Percentiles rank a stretch among this genome's conserved stretches.
phyloP scores from a whole-genome alignment of 306 rosid species.

The Sicyos baderoa region DNA sequence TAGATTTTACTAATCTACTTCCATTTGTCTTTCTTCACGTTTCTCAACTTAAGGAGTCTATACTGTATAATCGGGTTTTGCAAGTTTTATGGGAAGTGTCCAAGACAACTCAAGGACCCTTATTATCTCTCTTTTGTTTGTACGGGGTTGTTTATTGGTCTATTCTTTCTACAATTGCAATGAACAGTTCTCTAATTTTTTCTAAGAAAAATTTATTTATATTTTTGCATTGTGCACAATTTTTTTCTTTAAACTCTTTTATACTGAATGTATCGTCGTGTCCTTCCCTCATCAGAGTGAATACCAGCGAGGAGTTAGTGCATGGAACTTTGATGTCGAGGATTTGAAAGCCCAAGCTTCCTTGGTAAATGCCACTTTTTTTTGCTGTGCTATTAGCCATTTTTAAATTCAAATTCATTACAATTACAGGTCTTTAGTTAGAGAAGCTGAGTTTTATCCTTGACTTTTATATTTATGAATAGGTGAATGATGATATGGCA shows the following conservation, averaged over 20 bases:
- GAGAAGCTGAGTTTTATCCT: not conserved
- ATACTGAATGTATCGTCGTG: not conserved
- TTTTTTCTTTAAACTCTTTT: not conserved
- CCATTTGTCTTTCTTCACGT: not conserved
- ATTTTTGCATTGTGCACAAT: not conserved
- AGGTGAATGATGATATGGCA: conserved; percentile 58
- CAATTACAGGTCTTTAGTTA: conserved; percentile 2
- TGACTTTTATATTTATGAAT: conserved; percentile 11
- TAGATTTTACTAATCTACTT: too few relatives aligned
- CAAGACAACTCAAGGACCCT: conserved; percentile 5
- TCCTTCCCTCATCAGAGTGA: conserved; percentile 56
- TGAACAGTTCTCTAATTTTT: not conserved
- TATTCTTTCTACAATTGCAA: not conserved
- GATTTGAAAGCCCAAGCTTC: conserved; percentile 98
- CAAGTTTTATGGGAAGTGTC: not conserved
- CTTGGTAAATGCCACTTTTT: conserved; percentile 41
- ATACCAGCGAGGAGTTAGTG: conserved; percentile 98
- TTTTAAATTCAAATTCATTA: not conserved
- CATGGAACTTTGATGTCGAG: conserved; percentile 91
- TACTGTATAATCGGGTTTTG: not conserved
- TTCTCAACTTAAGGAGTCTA: not conserved
- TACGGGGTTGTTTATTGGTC: not conserved
- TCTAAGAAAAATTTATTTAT: not conserved
- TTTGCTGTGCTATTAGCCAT: not conserved
- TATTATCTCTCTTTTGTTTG: conserved; percentile 1